phyloP scores from a whole-genome alignment of 2,329 filamentous ascomycete genomes.

The Thelonectria blattea region DNA sequence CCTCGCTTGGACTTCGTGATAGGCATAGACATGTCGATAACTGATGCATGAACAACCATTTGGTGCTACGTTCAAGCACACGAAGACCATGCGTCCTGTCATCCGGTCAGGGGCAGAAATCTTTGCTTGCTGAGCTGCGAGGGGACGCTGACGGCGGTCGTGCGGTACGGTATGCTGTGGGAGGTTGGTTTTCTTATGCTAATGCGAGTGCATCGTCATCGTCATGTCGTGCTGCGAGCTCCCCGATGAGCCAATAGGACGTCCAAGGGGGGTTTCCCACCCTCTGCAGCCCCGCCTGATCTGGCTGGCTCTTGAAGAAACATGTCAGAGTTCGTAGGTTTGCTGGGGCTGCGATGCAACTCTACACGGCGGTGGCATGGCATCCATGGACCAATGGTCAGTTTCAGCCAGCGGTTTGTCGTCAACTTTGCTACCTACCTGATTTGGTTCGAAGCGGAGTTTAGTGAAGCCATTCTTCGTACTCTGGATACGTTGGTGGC shows the following conservation, averaged over 20 bases:
- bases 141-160: background rate
- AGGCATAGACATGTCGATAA: background rate
- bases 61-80: background rate
- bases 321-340: constrained; percentile 17
- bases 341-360: constrained; percentile 30
- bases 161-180: background rate
- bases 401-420: constrained; percentile 13
- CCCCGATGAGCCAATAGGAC: constrained; percentile 16
- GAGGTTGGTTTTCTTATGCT: background rate
- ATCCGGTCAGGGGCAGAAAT: background rate
- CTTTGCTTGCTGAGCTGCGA: constrained; percentile 15
- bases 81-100: background rate
- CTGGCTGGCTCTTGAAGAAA: constrained; percentile 24
- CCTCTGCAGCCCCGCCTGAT: constrained; percentile 17
- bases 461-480: background rate
- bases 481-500: background rate
- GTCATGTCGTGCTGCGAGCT: constrained; percentile 1
- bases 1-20: background rate
- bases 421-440: constrained; percentile 6
- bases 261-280: constrained; percentile 5
- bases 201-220: constrained; percentile 12
- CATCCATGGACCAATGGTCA: constrained; percentile 4
- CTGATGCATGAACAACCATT: background rate
- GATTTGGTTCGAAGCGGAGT: constrained; percentile 7
- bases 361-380: constrained; percentile 24